Conservation (phyloP, 345 rosid genomes). For the Salix arbutifolia region DNA sequence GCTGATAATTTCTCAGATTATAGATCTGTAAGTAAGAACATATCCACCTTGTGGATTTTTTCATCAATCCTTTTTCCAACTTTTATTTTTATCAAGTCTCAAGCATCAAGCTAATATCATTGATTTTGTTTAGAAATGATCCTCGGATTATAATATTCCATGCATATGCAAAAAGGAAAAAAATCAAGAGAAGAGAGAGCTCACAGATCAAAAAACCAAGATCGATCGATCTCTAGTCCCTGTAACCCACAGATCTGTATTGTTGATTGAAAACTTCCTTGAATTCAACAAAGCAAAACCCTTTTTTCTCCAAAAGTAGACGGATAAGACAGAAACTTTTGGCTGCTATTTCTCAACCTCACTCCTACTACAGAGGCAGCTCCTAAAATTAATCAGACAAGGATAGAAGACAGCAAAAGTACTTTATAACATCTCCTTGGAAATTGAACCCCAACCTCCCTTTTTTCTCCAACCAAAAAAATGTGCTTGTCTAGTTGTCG, state of each 20-base stretch:
- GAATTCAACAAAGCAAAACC: slow-evolving; percentile 6
- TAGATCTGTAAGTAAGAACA: not conserved
- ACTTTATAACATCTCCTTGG: slow-evolving; percentile 19
- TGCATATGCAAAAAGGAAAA: not conserved
- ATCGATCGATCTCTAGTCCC: slow-evolving; percentile 28
- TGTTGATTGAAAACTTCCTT: slow-evolving; percentile 16
- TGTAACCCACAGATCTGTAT: slow-evolving; percentile 31
- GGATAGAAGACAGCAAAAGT: not conserved
- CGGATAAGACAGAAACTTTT: not conserved
- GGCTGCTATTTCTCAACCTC: not conserved
- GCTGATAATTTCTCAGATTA: not conserved
- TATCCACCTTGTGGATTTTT: not conserved
- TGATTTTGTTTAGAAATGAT: not conserved
- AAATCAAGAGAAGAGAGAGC: slow-evolving; percentile 5
- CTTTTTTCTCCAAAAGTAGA: slow-evolving; percentile 5
- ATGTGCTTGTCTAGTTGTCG: slow-evolving; percentile 27
- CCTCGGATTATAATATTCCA: not conserved
- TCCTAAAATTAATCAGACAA: slow-evolving; percentile 11
- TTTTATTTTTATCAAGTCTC: not conserved
- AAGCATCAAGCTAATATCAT: not conserved
- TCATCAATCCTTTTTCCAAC: not conserved
- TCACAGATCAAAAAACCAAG: slow-evolving; percentile 28
- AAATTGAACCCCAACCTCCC: slow-evolving; percentile 28
- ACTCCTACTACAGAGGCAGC: slow-evolving; percentile 10
- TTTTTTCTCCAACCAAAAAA: not conserved